Percentiles rank a stretch among this genome's conserved stretches.
Conservation (phyloP, 257 asterid genomes). For the Plantago major region DNA sequence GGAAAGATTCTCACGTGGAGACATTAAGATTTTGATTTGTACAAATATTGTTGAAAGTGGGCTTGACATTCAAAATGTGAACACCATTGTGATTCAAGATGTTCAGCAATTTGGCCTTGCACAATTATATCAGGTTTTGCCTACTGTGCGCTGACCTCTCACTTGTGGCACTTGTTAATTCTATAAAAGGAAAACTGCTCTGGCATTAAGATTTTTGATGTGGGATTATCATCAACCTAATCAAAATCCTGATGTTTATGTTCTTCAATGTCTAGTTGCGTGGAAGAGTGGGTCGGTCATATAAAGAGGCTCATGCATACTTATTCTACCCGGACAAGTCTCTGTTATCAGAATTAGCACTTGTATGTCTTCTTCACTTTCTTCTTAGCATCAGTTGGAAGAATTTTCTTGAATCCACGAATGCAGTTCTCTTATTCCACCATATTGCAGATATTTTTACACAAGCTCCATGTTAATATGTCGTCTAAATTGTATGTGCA, state of each 20-base stretch:
- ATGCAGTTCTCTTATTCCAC: slow-evolving; percentile 1
- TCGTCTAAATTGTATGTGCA: slow-evolving; percentile 18
- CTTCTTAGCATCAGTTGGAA: slow-evolving; percentile 13
- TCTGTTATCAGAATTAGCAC: slow-evolving; percentile 82
- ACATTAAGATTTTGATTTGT: slow-evolving; percentile 80
- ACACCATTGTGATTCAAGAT: slow-evolving; percentile 90
- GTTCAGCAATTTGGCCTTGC: slow-evolving; percentile 98
- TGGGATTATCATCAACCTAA: too few species aligned
- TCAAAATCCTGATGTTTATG: not conserved
- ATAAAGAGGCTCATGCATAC: slow-evolving; percentile 95
- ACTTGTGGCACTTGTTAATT: too few species aligned
- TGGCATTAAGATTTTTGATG: too few species aligned
- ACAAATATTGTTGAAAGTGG: slow-evolving; percentile 98
- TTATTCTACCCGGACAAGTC: slow-evolving; percentile 90
- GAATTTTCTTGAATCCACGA: slow-evolving; percentile 11
- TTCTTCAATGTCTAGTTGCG: slow-evolving; percentile 61
- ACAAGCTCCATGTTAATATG: slow-evolving; percentile 12
- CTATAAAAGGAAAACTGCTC: too few species aligned
- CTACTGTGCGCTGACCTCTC: slow-evolving; percentile 18
- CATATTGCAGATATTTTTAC: slow-evolving; percentile 11
- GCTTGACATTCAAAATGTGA: slow-evolving; percentile 95
- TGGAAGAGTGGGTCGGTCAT: slow-evolving; percentile 98
- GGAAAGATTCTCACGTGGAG: slow-evolving; percentile 81
- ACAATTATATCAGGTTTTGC: slow-evolving; percentile 86
- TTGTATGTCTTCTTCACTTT: slow-evolving; percentile 49